These are phyloP conservation scores for Amphicarpaea edgeworthii DNA, from an alignment of 306 rosid genomes.

Conservation along the genomic window DNA sequence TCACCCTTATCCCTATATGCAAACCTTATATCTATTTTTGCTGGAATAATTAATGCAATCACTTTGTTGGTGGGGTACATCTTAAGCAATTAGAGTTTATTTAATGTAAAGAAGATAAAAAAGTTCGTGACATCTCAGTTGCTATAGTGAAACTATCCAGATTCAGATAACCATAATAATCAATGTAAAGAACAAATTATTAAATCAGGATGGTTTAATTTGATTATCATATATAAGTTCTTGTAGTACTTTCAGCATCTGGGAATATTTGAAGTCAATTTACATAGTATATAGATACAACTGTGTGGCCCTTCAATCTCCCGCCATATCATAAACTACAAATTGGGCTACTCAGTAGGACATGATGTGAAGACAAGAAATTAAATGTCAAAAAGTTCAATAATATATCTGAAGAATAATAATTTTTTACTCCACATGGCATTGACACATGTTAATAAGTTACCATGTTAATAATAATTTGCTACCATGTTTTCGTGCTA, in stretches of 20 bases:
- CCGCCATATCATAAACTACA: background rate
- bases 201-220: slow-evolving; percentile 22
- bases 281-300: background rate
- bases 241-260: slow-evolving; percentile 29
- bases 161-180: background rate
- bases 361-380: background rate
- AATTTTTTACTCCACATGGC: slow-evolving; percentile 9
- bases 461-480: no score
- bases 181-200: background rate
- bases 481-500: slow-evolving; percentile 18
- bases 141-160: background rate
- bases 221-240: slow-evolving; percentile 1
- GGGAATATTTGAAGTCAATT: slow-evolving; percentile 23
- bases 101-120: background rate
- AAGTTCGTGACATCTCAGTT: background rate
- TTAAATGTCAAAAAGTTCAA: slow-evolving; percentile 11
- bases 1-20: slow-evolving; percentile 19
- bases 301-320: background rate
- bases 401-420: slow-evolving; percentile 1
- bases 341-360: background rate
- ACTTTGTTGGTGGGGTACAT: background rate
- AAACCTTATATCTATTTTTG: background rate
- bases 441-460: background rate
- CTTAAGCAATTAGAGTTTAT: background rate
- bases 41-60: background rate